Evolutionary conservation across 805 yeast species (phyloP).

Genomic region (Yarrowia divulgata): DNA sequence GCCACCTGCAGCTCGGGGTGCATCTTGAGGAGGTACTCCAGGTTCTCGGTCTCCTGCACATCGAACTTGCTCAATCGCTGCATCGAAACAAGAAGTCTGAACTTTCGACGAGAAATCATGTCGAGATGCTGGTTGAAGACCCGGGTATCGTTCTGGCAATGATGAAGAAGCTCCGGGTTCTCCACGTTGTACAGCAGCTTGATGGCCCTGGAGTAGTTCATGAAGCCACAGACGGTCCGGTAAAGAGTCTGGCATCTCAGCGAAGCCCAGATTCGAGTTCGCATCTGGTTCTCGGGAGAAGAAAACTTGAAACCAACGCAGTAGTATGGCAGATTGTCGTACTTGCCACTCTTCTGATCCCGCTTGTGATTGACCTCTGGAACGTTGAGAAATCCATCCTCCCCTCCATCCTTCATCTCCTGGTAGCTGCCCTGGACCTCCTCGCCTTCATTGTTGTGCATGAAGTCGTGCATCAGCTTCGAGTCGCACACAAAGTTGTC

Average conservation of each 20-base stretch:
- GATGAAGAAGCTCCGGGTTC: conserved; percentile 42
- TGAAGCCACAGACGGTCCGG: conserved; percentile 83
- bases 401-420: conserved; percentile 19
- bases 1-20: conserved; percentile 75
- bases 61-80: conserved; percentile 79
- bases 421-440: conserved; percentile 15
- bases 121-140: conserved; percentile 45
- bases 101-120: conserved; percentile 81
- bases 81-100: conserved; percentile 82
- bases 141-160: conserved; percentile 37
- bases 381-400: conserved; percentile 21
- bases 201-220: conserved; percentile 78
- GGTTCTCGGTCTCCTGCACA: conserved; percentile 79
- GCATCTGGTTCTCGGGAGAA: conserved; percentile 64
- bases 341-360: conserved; percentile 46
- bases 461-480: conserved; percentile 51
- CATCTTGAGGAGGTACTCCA: conserved; percentile 81
- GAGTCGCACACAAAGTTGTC: conserved; percentile 78
- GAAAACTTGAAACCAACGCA: conserved; percentile 76
- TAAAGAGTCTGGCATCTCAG: conserved; percentile 82
- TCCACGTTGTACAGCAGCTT: conserved; percentile 73
- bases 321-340: conserved; percentile 71
- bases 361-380: conserved; percentile 14
- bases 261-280: conserved; percentile 90
- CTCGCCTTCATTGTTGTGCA: conserved; percentile 28